Evolutionary conservation across 495 filamentous ascomycete genomes (phyloP), one percentile per base, ranked within the genome.

Genomic region (Neurospora intermedia): DNA sequence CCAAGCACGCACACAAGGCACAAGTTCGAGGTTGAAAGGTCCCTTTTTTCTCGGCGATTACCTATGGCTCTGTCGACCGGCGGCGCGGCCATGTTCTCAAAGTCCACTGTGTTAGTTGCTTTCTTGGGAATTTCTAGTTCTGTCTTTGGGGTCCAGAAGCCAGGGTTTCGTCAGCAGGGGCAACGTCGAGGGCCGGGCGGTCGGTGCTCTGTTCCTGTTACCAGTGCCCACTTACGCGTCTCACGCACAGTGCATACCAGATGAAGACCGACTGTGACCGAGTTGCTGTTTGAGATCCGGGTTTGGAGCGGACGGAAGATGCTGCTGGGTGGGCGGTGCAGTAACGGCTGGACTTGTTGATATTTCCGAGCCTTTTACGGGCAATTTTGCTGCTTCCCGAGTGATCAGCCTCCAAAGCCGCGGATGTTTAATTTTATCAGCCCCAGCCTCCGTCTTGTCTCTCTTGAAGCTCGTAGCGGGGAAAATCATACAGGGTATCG

Each of bases 151-250:
- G 27, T 66, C 54, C 27, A 66, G 27, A 27, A 66, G 27, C 27
- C 27, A 76, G 62, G 75, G 75, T 72, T 74, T 71, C 74, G 74
- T 76, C 76, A 77, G 72, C 72, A 73, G 69, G 73, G 73, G 48
- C 43, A 15, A 20, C 40, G 62, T 69, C 69, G 39, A 16, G 35
- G 35, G 35, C 35, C 35, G 15, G 27, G 54, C 54, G 23, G 16
- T 23, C 46, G 46, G 48, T 59, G 48, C 27, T 66, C 54, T 66
- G 35, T 66, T 27, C 27, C 54, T 35, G 35, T 35, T 66, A 31
- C 27, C 3, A 31, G 27, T 66, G 27, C 54, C 27, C 54, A 66
- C 54, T 66, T 66, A 18, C 54, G 15, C 35, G 27, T 66, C 7
- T 66, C 54, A 66, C 16, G 27, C 54, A 66, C 54, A 66, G 54